Base-by-base conservation (phyloP, 2,329 filamentous ascomycete genomes). In the Colletotrichum echinochloae region DNA sequence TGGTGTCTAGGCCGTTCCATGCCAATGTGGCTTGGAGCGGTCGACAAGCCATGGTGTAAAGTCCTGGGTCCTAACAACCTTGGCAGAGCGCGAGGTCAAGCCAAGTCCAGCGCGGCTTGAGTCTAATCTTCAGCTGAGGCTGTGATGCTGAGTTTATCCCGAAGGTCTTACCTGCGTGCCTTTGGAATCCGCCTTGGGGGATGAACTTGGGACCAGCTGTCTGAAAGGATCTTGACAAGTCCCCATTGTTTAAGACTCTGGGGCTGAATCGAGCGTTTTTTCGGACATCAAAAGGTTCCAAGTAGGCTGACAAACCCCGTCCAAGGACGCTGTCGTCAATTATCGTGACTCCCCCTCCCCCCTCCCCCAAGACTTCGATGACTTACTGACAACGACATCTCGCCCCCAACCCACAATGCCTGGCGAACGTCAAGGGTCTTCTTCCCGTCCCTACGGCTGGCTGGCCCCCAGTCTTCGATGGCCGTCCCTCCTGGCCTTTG, bases 401-500 rank as follows among this genome's bases (percentile, higher is more conserved):
- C 26, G 12, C 2, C 20, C 8, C 7, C 16, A 18, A 6, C 39
- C 33, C 37, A 56, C 3, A n/a, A 56, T 56, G 52, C 12, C 33
- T 14, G 33, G 20, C n/a, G 20, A 56, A 16, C 6, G 14, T 2
- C 35, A 23, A n/a, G 52, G 23, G 52, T 39, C 33, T 39, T 9
- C 52, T 7, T 56, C 33, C 2, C n/a, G 33, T 18, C 52, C 33
- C 52, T 26, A 56, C 33, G n/a, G 52, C 33, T 63, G 60, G 60
- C 18, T 63, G 7, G 23, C 37, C 26, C 26, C 12, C 12, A 28
- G n/a, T n/a, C 23, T 63, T 7, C 49, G 49, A 33, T 37, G 49
- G 49, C 18, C 49, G 16, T 63, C 20, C 14, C 63, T 52, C 33
- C n/a, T 65, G 11, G 33, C 16, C 33, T 59, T 65, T 30, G 28